Base-by-base conservation (phyloP, 768 basidiomycete genomes). In the Russula ochroleuca region DNA sequence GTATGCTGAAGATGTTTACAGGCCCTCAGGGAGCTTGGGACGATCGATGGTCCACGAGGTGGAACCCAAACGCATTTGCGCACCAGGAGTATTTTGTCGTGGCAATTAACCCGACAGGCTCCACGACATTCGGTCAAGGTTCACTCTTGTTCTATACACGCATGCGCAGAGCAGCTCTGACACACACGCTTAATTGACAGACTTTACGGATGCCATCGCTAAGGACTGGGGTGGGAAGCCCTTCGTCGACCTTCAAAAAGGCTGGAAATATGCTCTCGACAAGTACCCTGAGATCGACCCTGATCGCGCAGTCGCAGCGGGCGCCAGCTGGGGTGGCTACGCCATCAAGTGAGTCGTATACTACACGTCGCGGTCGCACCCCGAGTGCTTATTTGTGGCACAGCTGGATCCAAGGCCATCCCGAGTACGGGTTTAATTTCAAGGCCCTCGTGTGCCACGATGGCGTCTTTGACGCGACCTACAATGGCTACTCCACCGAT, bases 401-500 rank as follows among this genome's bases (percentile, higher is more conserved):
- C 54, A 96, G 94, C 73, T 97, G 92, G 92, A 94, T 97, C 59
- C 91, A 96, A 75, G 92, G 94, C 0, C 92, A 97, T 71, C 90
- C 91, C 11, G 93, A 96, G 69, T 92, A 80, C 66, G 86, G 82
- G 3, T 93, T 94, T 72, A 82, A 83, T 23, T 97, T 98, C 80
- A 97, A 95, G 76, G 92, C 93, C 5, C 79, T 98, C 48, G 83
- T 95, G 14, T 88, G 86, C 69, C 96, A 98, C 70, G 96, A 99
- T 71, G 96, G 96, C 10, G 90, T 94, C 72, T 94, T 94, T 68
- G 89, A 92, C 69, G 79, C 87, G 4, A 79, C 74, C 9, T 89
- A 89, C 74, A 88, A 87, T 52, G 92, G 88, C n/a, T 94, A 86
- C 72, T 83, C 88, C 15, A 98, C 94, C 11, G 95, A 98, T 57